These are phyloP conservation scores for Rhytidiadelphus loreus DNA, from an alignment of 225 moss, liverwort and hornwort genomes.

Conservation along the genomic window DNA sequence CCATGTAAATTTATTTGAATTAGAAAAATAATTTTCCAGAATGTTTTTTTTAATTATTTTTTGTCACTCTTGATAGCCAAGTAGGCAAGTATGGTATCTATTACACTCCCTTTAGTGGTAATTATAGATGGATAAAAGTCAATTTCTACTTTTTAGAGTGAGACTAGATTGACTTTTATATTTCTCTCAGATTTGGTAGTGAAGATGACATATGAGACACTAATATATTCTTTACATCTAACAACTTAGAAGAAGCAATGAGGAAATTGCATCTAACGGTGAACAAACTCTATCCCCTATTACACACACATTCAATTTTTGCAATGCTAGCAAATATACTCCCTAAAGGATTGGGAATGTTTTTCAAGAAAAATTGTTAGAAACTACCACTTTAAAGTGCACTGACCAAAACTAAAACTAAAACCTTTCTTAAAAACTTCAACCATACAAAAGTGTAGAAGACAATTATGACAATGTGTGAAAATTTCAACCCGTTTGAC, in stretches of 20 bases:
- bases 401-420: no score
- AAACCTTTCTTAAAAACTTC: no score
- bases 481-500: no score
- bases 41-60: background rate
- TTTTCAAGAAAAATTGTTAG: no score
- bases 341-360: no score
- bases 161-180: background rate
- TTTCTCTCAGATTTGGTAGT: background rate
- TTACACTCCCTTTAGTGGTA: background rate
- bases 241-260: background rate
- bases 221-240: background rate
- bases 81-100: background rate
- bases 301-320: background rate
- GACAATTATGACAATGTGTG: no score
- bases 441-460: no score
- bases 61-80: background rate
- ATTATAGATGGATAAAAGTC: background rate
- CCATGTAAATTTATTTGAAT: no score
- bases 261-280: background rate
- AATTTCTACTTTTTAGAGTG: background rate
- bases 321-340: background rate
- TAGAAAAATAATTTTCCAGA: background rate
- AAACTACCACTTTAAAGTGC: no score
- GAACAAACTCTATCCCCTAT: background rate
- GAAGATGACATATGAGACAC: background rate